Evolutionary conservation across 495 filamentous ascomycete species (phyloP), one percentile per base, ranked within the genome.

Genomic region (Hypomontagnella submonticulosa): DNA sequence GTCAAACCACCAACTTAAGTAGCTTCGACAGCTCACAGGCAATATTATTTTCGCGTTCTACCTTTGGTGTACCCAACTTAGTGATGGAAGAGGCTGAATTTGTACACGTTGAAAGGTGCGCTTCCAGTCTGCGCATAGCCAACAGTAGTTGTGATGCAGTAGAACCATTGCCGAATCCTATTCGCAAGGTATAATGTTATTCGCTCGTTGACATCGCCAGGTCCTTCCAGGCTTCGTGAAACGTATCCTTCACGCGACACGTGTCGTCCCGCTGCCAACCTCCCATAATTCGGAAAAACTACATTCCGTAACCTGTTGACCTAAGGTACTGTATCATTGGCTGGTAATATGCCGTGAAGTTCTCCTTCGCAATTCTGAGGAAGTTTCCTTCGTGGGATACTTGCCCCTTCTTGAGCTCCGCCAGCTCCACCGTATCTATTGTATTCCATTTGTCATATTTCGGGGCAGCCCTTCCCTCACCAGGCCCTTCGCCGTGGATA

Each of bases 401-500:
- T 4, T 49, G 13, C 0, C 72, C 72, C 13, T 46, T 12, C 62
- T 76, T 76, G n/a, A 64, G 38, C 44, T 38, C 15, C 8, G 23
- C 23, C 23, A 27, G 23, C 23, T 27, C 23, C 23, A 3, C 23
- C 23, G 6, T 27, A 27, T 27, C 23, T 27, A 27, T 6, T 3
- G 23, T 3, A 27, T 27, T 27, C 23, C 23, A 27, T 27, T 6
- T 38, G 10, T 38, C 36, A 13, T 4, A 38, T 8, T 8, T 10
- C 3, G 36, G 36, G 10, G n/a, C 36, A 38, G n/a, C 9, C 10
- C 36, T 38, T 13, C 9, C 52, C 16, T 69, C 61, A 27, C 55
- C 55, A 20, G 61, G 74, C 12, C 70, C 73, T 7, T 78, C 27
- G 48, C 69, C 77, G 46, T 83, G 74, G 23, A 83, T 75, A 60